Conservation (phyloP, 2,329 filamentous ascomycete genomes). For the Sclerotinia sclerotiorum region DNA sequence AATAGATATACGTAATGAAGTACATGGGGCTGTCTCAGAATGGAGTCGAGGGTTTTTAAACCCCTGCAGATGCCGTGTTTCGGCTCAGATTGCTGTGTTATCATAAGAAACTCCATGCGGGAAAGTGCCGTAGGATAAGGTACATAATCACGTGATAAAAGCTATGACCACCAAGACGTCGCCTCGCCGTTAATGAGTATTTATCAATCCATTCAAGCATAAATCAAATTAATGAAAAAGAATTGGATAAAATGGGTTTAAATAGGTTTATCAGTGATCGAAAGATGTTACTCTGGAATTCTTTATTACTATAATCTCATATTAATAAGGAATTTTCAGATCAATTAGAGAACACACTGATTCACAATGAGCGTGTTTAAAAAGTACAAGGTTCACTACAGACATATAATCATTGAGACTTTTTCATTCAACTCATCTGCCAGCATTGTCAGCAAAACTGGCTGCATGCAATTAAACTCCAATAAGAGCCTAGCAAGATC, state of each 20-base stretch:
- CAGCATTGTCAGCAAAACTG: conserved; percentile 1
- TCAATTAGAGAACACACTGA: background rate
- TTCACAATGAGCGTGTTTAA: no score
- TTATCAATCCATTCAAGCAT: no score
- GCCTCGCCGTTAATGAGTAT: no score
- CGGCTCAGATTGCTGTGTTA: background rate
- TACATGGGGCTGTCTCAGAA: background rate
- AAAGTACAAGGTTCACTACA: background rate
- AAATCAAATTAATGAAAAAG: no score
- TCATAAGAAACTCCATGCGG: background rate
- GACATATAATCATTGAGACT: background rate
- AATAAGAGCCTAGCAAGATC: conserved; percentile 9
- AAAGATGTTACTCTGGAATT: no score
- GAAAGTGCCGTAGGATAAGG: background rate
- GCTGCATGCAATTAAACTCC: background rate
- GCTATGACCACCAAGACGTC: no score
- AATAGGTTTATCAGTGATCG: no score
- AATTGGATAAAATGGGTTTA: no score
- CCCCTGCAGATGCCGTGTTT: no score
- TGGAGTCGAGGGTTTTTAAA: background rate
- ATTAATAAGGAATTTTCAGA: background rate
- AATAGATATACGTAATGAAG: background rate
- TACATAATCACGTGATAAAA: no score
- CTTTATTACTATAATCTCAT: no score
- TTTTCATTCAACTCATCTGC: conserved; percentile 17